Percentiles rank a stretch among this genome's conserved stretches.
Evolutionary conservation across 176 grass and related monocot species (phyloP).

Genomic region (Alopecurus myosuroides): DNA sequence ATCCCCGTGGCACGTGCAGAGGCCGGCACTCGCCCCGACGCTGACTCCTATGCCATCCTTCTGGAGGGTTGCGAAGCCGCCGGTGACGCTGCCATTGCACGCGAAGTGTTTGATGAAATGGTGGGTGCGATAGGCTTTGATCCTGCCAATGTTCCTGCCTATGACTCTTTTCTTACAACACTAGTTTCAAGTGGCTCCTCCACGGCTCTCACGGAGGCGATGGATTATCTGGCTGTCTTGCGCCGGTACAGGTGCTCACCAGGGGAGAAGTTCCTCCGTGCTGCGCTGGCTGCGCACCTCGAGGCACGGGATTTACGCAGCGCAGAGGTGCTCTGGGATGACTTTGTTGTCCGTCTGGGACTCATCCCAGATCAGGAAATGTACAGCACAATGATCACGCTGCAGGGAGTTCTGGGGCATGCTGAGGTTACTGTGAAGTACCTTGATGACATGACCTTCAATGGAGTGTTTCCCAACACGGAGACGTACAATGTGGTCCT

Average conservation of each 20-base stretch:
- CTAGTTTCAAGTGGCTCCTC: conserved; percentile 43
- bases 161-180: conserved; percentile 76
- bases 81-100: conserved; percentile 35
- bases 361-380: conserved; percentile 52
- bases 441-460: conserved; percentile 64
- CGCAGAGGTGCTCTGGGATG: conserved; percentile 52
- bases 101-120: conserved; percentile 90
- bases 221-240: conserved; percentile 45
- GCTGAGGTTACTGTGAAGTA: conserved; percentile 29
- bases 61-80: conserved; percentile 80
- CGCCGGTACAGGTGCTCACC: conserved; percentile 40
- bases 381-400: conserved; percentile 64
- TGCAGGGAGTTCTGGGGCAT: conserved; percentile 40
- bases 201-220: conserved; percentile 41
- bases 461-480: conserved; percentile 60
- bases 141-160: conserved; percentile 55
- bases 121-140: conserved; percentile 35
- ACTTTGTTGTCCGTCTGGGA: conserved; percentile 22
- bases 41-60: conserved; percentile 77
- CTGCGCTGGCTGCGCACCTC: conserved; percentile 31
- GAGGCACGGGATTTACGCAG: conserved; percentile 16
- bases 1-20: conserved; percentile 32
- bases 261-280: conserved; percentile 68
- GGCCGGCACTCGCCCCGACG: conserved; percentile 38
- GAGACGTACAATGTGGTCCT: conserved; percentile 59